These are phyloP conservation scores for Lachancea lanzarotensis DNA, from an alignment of 805 yeast genomes.

Conservation along the genomic window DNA sequence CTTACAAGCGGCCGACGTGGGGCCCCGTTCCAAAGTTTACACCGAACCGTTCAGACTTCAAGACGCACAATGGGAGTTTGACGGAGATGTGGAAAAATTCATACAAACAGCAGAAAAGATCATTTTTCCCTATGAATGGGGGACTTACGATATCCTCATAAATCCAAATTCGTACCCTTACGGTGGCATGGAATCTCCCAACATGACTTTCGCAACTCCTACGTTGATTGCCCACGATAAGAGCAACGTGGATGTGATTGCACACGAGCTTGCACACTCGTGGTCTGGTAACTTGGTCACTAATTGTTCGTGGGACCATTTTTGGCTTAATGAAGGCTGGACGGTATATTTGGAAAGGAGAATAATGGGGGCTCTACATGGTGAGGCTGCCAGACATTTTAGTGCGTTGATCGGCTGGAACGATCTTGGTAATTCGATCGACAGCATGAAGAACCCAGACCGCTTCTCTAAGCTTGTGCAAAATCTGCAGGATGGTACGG, in stretches of 20 bases:
- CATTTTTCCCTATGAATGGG: conserved; percentile 80
- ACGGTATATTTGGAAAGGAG: conserved; percentile 87
- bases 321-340: conserved; percentile 96
- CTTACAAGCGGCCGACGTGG: conserved; percentile 56
- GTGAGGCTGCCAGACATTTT: conserved; percentile 71
- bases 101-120: conserved; percentile 65
- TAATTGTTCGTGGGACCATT: conserved; percentile 87
- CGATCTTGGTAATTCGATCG: conserved; percentile 61
- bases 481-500: conserved; percentile 58
- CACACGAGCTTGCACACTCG: conserved; percentile 89
- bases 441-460: conserved; percentile 50
- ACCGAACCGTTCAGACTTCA: conserved; percentile 65
- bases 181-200: conserved; percentile 95
- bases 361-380: conserved; percentile 71
- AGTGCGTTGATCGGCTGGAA: conserved; percentile 86
- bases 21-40: conserved; percentile 81
- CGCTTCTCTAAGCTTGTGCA: conserved; percentile 63
- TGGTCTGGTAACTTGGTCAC: conserved; percentile 92
- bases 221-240: conserved; percentile 80
- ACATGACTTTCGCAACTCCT: conserved; percentile 85
- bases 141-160: conserved; percentile 70
- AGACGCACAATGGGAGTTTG: conserved; percentile 72
- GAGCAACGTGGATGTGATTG: conserved; percentile 81
- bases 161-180: conserved; percentile 76
- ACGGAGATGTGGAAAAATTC: conserved; percentile 73